These are phyloP conservation scores for Halophytophthora polymorphica DNA, from an alignment of 352 stramenopile genomes.

Conservation along the genomic window DNA sequence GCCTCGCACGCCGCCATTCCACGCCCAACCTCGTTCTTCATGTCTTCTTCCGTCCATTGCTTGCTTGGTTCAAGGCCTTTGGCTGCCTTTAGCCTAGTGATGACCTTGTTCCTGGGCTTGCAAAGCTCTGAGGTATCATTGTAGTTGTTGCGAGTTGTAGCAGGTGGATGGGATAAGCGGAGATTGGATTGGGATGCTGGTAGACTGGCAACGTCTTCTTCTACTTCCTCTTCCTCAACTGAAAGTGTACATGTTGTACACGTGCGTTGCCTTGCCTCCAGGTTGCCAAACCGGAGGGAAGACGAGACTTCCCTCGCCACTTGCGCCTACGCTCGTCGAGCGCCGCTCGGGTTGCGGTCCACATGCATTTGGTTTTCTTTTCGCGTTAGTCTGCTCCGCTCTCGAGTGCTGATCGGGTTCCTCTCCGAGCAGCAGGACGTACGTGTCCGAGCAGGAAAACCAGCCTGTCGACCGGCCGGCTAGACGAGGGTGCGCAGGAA, in stretches of 20 bases:
- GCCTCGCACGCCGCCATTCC: conserved; percentile 25
- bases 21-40: conserved; percentile 3
- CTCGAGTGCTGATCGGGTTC: conserved; percentile 11
- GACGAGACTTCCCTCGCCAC: conserved; percentile 9
- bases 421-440: conserved; percentile 9
- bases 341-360: conserved; percentile 10
- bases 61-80: background rate
- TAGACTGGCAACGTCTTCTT: conserved; percentile 12
- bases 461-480: too few relatives aligned
- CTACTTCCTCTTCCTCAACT: too few relatives aligned
- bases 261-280: conserved; percentile 22
- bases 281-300: conserved; percentile 19
- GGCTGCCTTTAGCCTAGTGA: too few relatives aligned
- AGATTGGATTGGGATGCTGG: conserved; percentile 29
- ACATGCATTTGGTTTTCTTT: conserved; percentile 22
- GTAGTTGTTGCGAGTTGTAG: too few relatives aligned
- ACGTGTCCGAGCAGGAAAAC: too few relatives aligned
- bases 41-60: background rate
- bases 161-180: conserved; percentile 10
- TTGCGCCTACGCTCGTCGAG: conserved; percentile 18
- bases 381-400: conserved; percentile 12
- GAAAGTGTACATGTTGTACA: too few relatives aligned
- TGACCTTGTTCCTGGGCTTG: too few relatives aligned
- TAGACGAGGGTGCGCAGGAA: conserved; percentile 80
- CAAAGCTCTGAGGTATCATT: too few relatives aligned